Percentiles rank a stretch among this genome's conserved stretches.
These are phyloP conservation scores for Skeletonema tropicum DNA, from an alignment of 108 stramenopile genomes.

Conservation along the genomic window DNA sequence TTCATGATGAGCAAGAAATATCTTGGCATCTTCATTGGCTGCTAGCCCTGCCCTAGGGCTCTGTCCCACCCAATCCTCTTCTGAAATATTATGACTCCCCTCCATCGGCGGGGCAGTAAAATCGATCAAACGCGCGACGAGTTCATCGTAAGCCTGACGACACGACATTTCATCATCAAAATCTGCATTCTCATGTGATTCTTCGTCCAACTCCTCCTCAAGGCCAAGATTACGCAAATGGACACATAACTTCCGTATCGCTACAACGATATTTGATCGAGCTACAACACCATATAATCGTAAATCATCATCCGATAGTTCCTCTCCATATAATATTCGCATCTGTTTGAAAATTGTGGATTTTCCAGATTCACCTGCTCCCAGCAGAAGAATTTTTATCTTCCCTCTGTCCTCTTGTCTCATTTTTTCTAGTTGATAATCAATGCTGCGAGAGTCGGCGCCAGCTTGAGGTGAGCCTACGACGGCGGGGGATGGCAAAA, in stretches of 20 bases:
- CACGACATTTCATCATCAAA: constrained; percentile 47
- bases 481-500: too few species aligned
- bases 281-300: constrained; percentile 88
- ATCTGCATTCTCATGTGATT: constrained; percentile 45
- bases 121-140: constrained; percentile 60
- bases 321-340: constrained; percentile 77
- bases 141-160: constrained; percentile 67
- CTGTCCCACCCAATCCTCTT: constrained; percentile 84
- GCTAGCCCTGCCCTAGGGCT: constrained; percentile 79
- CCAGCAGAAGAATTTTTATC: constrained; percentile 97
- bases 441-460: too few species aligned
- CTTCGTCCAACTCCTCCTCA: constrained; percentile 68
- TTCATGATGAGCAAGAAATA: constrained; percentile 78
- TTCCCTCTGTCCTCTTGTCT: constrained; percentile 50
- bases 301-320: constrained; percentile 76
- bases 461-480: too few species aligned
- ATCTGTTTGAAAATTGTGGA: constrained; percentile 98
- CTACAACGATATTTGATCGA: constrained; percentile 83
- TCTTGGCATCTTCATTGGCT: constrained; percentile 83
- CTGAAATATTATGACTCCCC: constrained; percentile 21
- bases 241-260: constrained; percentile 74
- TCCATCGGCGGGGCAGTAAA: constrained; percentile 57
- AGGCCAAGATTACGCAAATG: constrained; percentile 68
- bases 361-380: constrained; percentile 99
- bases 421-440: not conserved